Evolutionary conservation across 305 asterid genomes (phyloP).

Genomic region (Fraxinus floribunda): DNA sequence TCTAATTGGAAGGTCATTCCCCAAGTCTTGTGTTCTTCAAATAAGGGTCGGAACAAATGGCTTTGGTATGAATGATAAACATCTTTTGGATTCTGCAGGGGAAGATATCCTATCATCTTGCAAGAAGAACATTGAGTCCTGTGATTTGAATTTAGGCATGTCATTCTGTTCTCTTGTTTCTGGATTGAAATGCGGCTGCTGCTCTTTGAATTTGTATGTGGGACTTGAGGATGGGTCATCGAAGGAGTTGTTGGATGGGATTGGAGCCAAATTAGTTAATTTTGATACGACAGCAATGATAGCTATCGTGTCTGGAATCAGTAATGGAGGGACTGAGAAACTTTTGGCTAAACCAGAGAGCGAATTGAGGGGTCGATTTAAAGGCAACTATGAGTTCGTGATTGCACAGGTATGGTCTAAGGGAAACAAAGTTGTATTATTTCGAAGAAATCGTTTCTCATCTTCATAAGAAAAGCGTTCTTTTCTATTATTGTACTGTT

Average conservation of each 20-base stretch:
- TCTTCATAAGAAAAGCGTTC: background rate
- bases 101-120: constrained; percentile 24
- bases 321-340: constrained; percentile 57
- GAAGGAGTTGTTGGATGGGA: constrained; percentile 24
- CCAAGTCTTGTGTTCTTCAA: constrained; percentile 50
- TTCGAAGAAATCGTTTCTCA: background rate
- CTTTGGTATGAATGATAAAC: constrained; percentile 21
- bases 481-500: background rate
- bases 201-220: constrained; percentile 29
- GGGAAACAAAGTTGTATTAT: background rate
- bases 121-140: constrained; percentile 26
- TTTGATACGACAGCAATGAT: constrained; percentile 87
- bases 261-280: constrained; percentile 55
- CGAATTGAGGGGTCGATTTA: constrained; percentile 67
- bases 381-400: constrained; percentile 78
- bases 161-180: constrained; percentile 54
- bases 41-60: constrained; percentile 38
- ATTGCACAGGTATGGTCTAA: constrained; percentile 59
- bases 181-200: constrained; percentile 59
- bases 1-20: constrained; percentile 48
- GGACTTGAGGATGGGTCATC: constrained; percentile 29
- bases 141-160: constrained; percentile 37
- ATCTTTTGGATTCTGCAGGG: constrained; percentile 14
- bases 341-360: constrained; percentile 64
- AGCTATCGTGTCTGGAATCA: constrained; percentile 83